Conservation (phyloP, 148 eudicot species). For the Hydrangea macrophylla region DNA sequence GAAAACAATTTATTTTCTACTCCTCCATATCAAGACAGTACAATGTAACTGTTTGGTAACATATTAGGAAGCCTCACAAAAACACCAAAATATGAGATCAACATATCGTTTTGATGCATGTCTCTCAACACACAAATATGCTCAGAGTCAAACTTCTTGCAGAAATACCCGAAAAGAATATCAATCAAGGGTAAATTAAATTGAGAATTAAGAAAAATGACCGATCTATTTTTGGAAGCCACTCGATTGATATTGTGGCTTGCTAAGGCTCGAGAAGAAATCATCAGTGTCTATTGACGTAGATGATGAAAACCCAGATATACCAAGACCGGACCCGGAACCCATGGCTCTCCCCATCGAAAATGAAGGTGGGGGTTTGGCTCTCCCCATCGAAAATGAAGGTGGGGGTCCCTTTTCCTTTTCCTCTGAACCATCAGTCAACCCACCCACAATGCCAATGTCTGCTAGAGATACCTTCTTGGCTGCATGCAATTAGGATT, state of each 20-base stretch:
- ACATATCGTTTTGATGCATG: not conserved
- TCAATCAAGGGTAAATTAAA: not conserved
- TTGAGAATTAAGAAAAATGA: slow-evolving; percentile 1
- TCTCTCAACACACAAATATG: not conserved
- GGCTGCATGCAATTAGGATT: slow-evolving; percentile 66
- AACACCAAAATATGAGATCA: no score
- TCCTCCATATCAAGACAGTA: no score
- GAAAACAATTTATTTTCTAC: no score
- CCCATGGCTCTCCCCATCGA: slow-evolving; percentile 85
- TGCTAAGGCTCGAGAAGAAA: slow-evolving; percentile 49
- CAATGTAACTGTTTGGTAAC: no score
- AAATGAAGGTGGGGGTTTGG: slow-evolving; percentile 51
- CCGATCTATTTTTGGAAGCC: slow-evolving; percentile 47
- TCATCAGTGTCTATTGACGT: slow-evolving; percentile 35
- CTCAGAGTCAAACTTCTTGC: not conserved
- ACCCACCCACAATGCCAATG: slow-evolving; percentile 76
- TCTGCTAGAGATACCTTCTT: slow-evolving; percentile 81
- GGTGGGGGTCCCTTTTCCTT: slow-evolving; percentile 59
- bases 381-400: slow-evolving; percentile 68
- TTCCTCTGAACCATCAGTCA: slow-evolving; percentile 59
- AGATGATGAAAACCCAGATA: slow-evolving; percentile 39
- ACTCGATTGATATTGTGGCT: slow-evolving; percentile 53
- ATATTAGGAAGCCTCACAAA: no score
- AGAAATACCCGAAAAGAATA: not conserved
- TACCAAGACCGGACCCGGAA: slow-evolving; percentile 52